These are phyloP conservation scores for Pharnaceum exiguum DNA, from an alignment of 148 eudicot species.

Conservation along the genomic window DNA sequence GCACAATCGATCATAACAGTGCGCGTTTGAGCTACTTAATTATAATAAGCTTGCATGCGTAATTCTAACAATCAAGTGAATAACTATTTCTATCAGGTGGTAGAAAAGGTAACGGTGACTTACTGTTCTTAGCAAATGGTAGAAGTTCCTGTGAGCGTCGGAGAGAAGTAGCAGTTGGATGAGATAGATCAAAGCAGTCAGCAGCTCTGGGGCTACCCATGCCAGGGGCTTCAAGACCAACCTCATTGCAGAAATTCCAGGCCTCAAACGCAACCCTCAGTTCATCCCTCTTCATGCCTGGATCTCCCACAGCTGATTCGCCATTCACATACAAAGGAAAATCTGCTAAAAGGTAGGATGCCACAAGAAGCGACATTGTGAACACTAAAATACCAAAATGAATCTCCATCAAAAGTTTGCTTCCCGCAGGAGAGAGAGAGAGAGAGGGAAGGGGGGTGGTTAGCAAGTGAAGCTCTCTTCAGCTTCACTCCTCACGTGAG, in stretches of 20 bases:
- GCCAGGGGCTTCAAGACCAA: constrained; percentile 61
- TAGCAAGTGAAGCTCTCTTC: too few species aligned
- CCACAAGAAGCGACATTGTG: background rate
- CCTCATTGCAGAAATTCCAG: constrained; percentile 93
- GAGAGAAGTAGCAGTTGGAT: background rate
- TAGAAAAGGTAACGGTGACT: too few species aligned
- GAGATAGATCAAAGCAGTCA: constrained; percentile 67
- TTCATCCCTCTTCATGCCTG: constrained; percentile 65
- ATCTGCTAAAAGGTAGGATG: background rate
- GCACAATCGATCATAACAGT: too few species aligned
- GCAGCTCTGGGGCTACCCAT: constrained; percentile 94
- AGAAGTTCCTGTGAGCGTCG: background rate
- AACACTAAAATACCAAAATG: too few species aligned
- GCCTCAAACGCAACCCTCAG: constrained; percentile 74
- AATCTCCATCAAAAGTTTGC: too few species aligned
- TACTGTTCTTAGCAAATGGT: background rate
- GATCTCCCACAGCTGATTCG: constrained; percentile 61
- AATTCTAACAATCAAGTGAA: too few species aligned
- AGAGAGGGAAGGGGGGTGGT: too few species aligned
- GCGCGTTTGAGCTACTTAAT: too few species aligned
- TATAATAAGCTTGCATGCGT: too few species aligned
- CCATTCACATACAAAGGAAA: background rate
- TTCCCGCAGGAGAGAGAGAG: too few species aligned
- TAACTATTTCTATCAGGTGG: too few species aligned
- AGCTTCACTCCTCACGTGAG: too few species aligned